Evolutionary conservation across 805 yeast genomes (phyloP), one percentile per base, ranked within the genome.

Genomic region (Nakazawaea wickerhamii): DNA sequence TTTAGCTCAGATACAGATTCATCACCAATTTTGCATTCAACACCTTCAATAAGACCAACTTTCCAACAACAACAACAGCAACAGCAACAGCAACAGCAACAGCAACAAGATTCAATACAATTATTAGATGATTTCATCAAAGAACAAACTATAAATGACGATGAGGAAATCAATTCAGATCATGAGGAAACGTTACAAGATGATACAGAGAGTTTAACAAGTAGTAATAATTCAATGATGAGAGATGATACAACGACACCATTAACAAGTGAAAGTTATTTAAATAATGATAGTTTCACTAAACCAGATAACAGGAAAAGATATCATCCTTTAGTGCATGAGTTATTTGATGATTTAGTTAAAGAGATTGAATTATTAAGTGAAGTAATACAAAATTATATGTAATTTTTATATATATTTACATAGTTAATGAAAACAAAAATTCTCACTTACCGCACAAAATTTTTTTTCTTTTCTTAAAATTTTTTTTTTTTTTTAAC

Each of bases 221-320:
- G 39, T 28, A 41, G 40, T 20, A 31, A 15, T 13, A 39, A 32
- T 30, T 38, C 42, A n/a, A 11, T 27, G 23, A 30, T 20, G 9
- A 22, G 37, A 17, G 7, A 21, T 18, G 21, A 27, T 11, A 22
- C 34, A 14, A 27, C 30, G 5, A 35, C 44, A 13, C 73, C 75
- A 25, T 58, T 64, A n/a, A 60, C 68, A 9, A 59, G 55, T 43
- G 68, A 66, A 17, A 63, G 40, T 25, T 41, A 61, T n/a, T 57
- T 65, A 21, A 68, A 70, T 47, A 61, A 70, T 22, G 64, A 70
- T 22, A 51, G 48, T 25, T 46, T 45, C 33, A 44, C 43, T 34
- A 41, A 39, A 18, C 11, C 40, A n/a, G 43, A 40, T 18, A 18
- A 38, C 3, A 38, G 15, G 19, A 15, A 26, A 19, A 27, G 14